These are phyloP conservation scores for Naganishia sp. DNA, from an alignment of 1,284 basidiomycete genomes.

Conservation along the genomic window DNA sequence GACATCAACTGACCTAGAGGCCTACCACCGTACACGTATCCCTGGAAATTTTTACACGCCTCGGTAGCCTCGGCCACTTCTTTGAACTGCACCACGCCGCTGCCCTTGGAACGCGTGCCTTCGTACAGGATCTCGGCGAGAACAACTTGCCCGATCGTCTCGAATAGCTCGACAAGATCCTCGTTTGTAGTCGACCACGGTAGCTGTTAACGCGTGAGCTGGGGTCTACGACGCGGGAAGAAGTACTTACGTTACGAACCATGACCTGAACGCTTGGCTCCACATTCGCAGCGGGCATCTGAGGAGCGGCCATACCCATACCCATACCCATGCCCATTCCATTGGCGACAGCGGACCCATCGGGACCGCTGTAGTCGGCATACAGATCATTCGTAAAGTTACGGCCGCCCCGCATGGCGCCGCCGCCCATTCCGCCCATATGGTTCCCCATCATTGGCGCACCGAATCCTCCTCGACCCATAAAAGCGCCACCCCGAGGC, in stretches of 20 bases:
- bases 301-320: constrained; percentile 35
- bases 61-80: constrained; percentile 85
- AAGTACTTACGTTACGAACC: constrained; percentile 83
- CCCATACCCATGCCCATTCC: constrained; percentile 13
- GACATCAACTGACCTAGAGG: constrained; percentile 65
- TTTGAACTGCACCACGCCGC: constrained; percentile 93
- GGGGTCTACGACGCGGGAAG: background rate
- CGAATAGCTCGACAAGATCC: constrained; percentile 94
- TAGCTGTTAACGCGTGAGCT: constrained; percentile 59
- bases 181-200: constrained; percentile 99
- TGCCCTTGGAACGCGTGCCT: constrained; percentile 84
- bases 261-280: constrained; percentile 95
- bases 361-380: constrained; percentile 56
- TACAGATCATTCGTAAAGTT: constrained; percentile 51
- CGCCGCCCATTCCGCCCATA: constrained; percentile 56
- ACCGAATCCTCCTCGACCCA: constrained; percentile 58
- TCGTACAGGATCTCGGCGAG: constrained; percentile 92
- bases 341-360: constrained; percentile 39
- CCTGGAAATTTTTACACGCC: constrained; percentile 89
- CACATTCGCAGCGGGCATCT: constrained; percentile 50
- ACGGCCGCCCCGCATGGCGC: constrained; percentile 44
- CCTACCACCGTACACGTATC: constrained; percentile 85
- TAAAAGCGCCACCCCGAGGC: constrained; percentile 58
- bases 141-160: constrained; percentile 93
- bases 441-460: constrained; percentile 62